A percentile compares a stretch with the other conserved stretches of the same genome.
Conservation (phyloP, 352 stramenopile species). For the Aphanomyces stellatus region DNA sequence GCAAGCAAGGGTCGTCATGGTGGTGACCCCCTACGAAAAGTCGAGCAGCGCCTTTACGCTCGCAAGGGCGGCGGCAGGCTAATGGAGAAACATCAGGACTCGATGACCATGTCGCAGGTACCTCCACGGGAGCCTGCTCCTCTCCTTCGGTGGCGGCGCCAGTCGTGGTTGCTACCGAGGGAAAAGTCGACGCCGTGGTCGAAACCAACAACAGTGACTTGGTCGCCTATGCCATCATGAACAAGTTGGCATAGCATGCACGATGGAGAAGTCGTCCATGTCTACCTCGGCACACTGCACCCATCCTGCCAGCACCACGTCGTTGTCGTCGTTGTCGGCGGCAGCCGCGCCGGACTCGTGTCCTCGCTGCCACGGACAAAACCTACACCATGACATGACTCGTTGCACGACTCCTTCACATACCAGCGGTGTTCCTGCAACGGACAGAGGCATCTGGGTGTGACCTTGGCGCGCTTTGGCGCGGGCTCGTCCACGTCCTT, state of each 20-base stretch:
- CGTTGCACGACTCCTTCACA: not conserved
- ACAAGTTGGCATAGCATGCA: too few relatives aligned
- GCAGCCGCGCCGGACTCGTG: not conserved
- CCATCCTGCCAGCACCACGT: not conserved
- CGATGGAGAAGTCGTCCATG: too few relatives aligned
- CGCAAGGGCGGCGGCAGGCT: not conserved
- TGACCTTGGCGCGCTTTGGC: not conserved
- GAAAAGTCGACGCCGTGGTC: too few relatives aligned
- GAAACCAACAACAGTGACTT: too few relatives aligned
- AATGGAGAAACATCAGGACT: not conserved
- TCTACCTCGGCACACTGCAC: conserved; percentile 8
- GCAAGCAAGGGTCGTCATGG: too few relatives aligned
- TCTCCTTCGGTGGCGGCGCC: too few relatives aligned
- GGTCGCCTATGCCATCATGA: too few relatives aligned
- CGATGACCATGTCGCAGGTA: not conserved
- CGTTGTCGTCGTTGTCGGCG: not conserved
- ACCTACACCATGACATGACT: conserved; percentile 4
- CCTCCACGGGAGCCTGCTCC: too few relatives aligned
- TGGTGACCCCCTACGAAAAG: too few relatives aligned
- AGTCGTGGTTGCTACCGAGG: too few relatives aligned
- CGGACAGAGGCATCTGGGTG: not conserved
- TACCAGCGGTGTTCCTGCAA: conserved; percentile 15
- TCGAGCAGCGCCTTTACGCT: conserved; percentile 10
- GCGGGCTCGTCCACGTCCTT: too few relatives aligned
- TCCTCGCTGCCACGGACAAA: conserved; percentile 10